Conservation (phyloP, 371 early-diverging fungal genomes). For the Apophysomyces trapeziformis region DNA sequence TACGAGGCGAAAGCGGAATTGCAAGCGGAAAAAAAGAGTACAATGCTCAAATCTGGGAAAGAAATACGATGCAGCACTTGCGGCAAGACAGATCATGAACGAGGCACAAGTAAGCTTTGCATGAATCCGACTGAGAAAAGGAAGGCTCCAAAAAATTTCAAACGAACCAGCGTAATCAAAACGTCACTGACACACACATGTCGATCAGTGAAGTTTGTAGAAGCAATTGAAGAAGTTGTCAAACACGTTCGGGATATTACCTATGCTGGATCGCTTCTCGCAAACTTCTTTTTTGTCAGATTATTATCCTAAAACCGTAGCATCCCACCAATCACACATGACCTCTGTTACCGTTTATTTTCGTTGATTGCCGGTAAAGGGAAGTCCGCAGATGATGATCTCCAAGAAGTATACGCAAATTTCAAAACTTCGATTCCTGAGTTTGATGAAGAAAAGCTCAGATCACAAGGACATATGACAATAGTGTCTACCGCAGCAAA, state of each 20-base stretch:
- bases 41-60: neutral
- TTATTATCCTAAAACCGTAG: neutral
- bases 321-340: neutral
- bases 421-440: too few species aligned
- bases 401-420: too few species aligned
- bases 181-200: neutral
- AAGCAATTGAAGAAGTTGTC: neutral
- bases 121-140: neutral
- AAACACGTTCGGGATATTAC: neutral
- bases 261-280: neutral
- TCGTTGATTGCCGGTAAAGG: constrained; percentile 1
- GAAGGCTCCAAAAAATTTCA: neutral
- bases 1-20: neutral
- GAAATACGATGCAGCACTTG: neutral
- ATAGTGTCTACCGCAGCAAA: too few species aligned
- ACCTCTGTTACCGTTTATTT: neutral
- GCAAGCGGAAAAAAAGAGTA: neutral
- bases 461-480: too few species aligned
- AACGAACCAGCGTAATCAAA: neutral
- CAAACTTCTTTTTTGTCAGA: neutral
- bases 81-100: neutral
- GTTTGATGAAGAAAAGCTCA: too few species aligned
- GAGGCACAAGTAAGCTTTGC: constrained; percentile 4
- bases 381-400: neutral
- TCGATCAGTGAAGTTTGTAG: neutral